Evolutionary conservation across 352 stramenopile genomes (phyloP), one percentile per base, ranked within the genome.

Genomic region (Globisporangium orthogonon): DNA sequence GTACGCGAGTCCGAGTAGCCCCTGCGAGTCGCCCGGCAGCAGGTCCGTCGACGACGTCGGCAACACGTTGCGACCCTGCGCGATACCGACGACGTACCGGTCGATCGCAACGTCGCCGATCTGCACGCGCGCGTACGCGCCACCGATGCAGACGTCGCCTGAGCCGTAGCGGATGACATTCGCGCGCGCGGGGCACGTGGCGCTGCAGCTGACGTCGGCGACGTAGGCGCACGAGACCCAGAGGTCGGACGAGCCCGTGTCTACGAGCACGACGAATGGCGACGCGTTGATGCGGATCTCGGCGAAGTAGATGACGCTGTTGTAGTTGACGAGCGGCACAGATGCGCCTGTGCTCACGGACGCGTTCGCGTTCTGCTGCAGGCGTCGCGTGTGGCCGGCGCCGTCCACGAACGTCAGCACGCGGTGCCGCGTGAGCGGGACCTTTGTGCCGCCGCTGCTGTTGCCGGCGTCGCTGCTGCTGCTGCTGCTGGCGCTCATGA

Each of bases 1-100:
- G 56, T 89, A 92, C 1, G 72, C 78, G 33, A 92, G 66, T 0
- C 83, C 83, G 5, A 92, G 73, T 11, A 92, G 69, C 0, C 83
- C 83, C 57, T 92, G 60, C 4, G 73, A 69, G 28, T 76, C 61
- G 7, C 70, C 74, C 9, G 74, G 55, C 23, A 89, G 56, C 10
- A 87, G 18, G 35, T 60, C 71, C 10, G 52, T 69, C 28, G 63
- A 67, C 47, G 55, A 71, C 44, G 53, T 70, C 0, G 72, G 74
- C 37, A 83, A 48, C 17, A 87, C 74, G 45, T 78, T 89, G 31
- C 44, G 44, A 15, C 70, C 75, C 13, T 86, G 61, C 0, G 75
- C 82, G 14, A 92, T 62, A 10, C 78, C 74, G 17, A 88, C 74
- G 10, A 80, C 65, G 58, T 87, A 88, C 43, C 82, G 58, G 17